Percentiles rank a stretch among this genome's conserved stretches.
phyloP scores from a whole-genome alignment of 2,329 filamentous ascomycete species.

The Aschersonia sp. region DNA sequence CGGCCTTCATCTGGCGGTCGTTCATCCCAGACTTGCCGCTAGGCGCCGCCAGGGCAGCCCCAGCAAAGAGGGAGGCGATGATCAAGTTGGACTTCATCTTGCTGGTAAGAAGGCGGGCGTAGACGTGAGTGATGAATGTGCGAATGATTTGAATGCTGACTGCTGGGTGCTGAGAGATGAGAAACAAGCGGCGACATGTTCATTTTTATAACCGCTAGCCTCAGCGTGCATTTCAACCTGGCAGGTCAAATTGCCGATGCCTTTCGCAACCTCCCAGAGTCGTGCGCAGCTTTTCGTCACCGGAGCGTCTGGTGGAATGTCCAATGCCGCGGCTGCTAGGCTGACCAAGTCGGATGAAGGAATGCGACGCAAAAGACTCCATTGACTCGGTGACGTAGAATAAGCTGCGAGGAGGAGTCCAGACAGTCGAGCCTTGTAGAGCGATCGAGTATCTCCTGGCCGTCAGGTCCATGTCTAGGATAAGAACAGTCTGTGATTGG shows the following conservation, averaged over 20 bases:
- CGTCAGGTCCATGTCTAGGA: too few relatives aligned
- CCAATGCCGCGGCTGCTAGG: neutral
- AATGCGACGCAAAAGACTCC: neutral
- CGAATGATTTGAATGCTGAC: neutral
- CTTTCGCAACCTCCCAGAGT: neutral
- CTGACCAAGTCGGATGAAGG: neutral
- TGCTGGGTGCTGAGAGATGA: neutral
- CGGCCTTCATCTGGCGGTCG: conserved; percentile 2
- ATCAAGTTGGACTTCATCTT: conserved; percentile 3
- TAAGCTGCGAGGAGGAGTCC: neutral
- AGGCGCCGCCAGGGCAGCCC: conserved; percentile 2
- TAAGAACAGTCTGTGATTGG: too few relatives aligned
- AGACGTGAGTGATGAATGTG: neutral
- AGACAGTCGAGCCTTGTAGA: neutral
- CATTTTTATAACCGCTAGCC: neutral
- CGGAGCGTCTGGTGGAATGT: neutral
- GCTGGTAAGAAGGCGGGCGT: neutral
- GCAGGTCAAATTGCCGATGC: neutral
- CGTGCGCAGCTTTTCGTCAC: neutral
- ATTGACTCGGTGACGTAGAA: neutral
- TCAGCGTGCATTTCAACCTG: neutral
- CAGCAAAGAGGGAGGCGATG: conserved; percentile 2
- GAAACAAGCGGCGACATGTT: neutral
- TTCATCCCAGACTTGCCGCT: neutral
- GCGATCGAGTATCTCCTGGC: too few relatives aligned